Evolutionary conservation across 352 stramenopile genomes (phyloP).

Genomic region (Phytophthora fragariaefolia): DNA sequence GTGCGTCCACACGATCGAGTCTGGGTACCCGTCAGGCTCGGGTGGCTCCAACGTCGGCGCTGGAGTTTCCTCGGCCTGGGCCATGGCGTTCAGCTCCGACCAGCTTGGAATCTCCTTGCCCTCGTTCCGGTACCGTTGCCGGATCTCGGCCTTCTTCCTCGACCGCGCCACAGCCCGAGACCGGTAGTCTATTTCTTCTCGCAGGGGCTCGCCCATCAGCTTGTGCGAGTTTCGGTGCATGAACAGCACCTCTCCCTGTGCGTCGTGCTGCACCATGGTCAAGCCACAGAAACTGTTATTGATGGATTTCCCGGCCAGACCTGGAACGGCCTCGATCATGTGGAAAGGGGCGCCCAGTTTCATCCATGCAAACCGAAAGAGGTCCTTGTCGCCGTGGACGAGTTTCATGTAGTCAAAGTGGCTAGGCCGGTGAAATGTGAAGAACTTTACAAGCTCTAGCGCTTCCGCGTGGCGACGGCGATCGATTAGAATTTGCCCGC

Average conservation of each 20-base stretch:
- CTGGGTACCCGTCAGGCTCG: constrained; percentile 44
- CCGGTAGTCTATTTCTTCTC: constrained; percentile 31
- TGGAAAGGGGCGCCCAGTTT: constrained; percentile 53
- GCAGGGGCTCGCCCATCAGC: constrained; percentile 38
- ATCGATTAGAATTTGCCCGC: constrained; percentile 67
- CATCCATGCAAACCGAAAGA: constrained; percentile 69
- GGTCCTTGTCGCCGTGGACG: constrained; percentile 64
- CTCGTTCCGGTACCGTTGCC: constrained; percentile 24
- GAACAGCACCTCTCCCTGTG: constrained; percentile 50
- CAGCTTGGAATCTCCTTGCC: constrained; percentile 33
- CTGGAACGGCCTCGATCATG: constrained; percentile 52
- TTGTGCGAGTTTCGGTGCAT: constrained; percentile 68
- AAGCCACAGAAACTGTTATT: constrained; percentile 56
- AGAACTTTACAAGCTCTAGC: constrained; percentile 56
- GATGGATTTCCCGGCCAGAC: constrained; percentile 48
- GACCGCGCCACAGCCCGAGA: constrained; percentile 26
- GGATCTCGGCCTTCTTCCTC: constrained; percentile 32
- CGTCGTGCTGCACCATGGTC: constrained; percentile 63
- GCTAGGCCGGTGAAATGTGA: constrained; percentile 38
- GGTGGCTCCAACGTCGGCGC: constrained; percentile 30
- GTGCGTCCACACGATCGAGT: constrained; percentile 74
- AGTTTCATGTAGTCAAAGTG: constrained; percentile 47
- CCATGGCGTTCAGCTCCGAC: constrained; percentile 26
- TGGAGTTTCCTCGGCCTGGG: constrained; percentile 28
- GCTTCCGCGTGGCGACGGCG: constrained; percentile 38